Evolutionary conservation across 176 grass and related monocot species (phyloP), one percentile per base, ranked within the genome.

Genomic region (Oryza glumipatula): DNA sequence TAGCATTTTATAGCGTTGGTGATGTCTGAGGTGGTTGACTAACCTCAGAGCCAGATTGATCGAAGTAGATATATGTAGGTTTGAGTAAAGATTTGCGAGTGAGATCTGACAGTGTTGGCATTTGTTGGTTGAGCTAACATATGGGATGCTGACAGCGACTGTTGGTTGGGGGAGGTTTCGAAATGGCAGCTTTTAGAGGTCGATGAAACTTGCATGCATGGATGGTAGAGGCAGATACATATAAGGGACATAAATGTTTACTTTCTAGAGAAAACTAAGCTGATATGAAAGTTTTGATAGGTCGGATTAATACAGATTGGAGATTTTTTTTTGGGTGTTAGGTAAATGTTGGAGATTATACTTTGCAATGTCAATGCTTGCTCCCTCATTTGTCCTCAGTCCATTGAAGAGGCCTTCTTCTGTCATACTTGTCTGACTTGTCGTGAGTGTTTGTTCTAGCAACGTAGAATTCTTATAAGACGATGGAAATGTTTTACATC

Each of bases 81-180:
- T 88, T 79, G 24, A 79, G 81, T 75, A 73, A 10, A 24, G 81
- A 80, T 82, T 77, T 86, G 4, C n/a, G 14, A 33, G 23, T 11
- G 39, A 11, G 22, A 11, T 28, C 5, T 58, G 80, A 38, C 35
- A 67, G 52, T 13, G 71, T 54, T 66, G 66, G 66, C 32, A 36
- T 33, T 67, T 0, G 72, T 90, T 82, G 32, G 88, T 82, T 89
- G 16, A 89, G 22, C 88, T 54, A 86, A 83, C 78, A 22, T 72
- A 3, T 14, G 47, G 15, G 3, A 14, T 52, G 3, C 47, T 47
- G 12, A 65, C 10, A 16, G 16, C 2, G 17, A 21, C 5, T 22
- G 69, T 89, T 69, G 24, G 76, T 84, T 61, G 49, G 35, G 81
- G 81, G 67, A 65, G 54, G 74, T 78, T 86, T 66, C 30, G 86